A percentile compares a stretch with the other conserved stretches of the same genome.
phyloP scores from a whole-genome alignment of 352 stramenopile species.

The Phytopythium delawarense region DNA sequence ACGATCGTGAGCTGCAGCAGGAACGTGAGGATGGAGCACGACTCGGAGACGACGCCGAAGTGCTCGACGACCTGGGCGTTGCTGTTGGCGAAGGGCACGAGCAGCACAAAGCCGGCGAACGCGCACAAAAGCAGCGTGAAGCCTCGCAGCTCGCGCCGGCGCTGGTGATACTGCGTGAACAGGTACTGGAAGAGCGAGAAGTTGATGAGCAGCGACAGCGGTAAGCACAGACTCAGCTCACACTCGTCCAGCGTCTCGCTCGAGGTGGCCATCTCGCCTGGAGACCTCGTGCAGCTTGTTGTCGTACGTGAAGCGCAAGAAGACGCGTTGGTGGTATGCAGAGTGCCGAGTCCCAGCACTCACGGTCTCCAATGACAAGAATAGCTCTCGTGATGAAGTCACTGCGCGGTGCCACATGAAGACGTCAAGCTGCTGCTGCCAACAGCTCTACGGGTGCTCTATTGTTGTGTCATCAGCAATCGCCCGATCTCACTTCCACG shows the following conservation, averaged over 20 bases:
- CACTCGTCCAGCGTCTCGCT: not conserved
- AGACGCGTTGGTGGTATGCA: not conserved
- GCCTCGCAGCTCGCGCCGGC: not conserved
- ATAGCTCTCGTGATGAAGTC: not conserved
- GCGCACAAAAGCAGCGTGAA: slow-evolving; percentile 8
- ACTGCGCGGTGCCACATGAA: too few species aligned
- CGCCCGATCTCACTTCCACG: too few species aligned
- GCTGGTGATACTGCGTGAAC: slow-evolving; percentile 9
- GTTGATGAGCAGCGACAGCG: slow-evolving; percentile 11
- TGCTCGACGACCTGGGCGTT: slow-evolving; percentile 5
- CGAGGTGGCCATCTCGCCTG: not conserved
- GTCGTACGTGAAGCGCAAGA: not conserved
- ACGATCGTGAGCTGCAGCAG: slow-evolving; percentile 21
- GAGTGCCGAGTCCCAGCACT: not conserved
- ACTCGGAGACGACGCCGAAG: slow-evolving; percentile 16
- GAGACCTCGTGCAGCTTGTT: not conserved
- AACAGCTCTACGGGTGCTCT: too few species aligned
- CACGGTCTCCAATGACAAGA: not conserved
- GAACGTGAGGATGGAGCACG: slow-evolving; percentile 19
- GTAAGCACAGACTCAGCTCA: slow-evolving; percentile 10
- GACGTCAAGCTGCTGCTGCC: too few species aligned
- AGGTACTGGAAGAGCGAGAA: slow-evolving; percentile 17
- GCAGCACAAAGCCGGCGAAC: slow-evolving; percentile 6
- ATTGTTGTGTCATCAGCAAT: too few species aligned
- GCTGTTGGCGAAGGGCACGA: slow-evolving; percentile 12